These are phyloP conservation scores for Phlegmacium glaucopus DNA, from an alignment of 768 basidiomycete genomes.

Conservation along the genomic window DNA sequence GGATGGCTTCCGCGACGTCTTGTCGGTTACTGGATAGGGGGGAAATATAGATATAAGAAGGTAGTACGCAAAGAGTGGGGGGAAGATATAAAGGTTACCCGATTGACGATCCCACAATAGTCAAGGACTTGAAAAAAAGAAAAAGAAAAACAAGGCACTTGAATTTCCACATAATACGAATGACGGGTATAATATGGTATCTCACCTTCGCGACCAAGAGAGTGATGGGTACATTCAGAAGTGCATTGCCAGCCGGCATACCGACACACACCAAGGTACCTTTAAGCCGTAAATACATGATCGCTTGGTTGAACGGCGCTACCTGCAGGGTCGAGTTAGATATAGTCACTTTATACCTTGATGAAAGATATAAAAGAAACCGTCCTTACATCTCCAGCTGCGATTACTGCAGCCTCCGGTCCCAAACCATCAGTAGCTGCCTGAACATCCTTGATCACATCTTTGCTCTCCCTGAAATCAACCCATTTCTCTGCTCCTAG, in stretches of 20 bases:
- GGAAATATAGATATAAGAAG: no score
- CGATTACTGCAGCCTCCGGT: constrained; percentile 64
- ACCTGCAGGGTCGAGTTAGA: constrained; percentile 16
- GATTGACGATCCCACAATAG: constrained; percentile 38
- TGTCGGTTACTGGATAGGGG: constrained; percentile 62
- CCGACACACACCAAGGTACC: constrained; percentile 77
- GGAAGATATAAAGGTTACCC: constrained; percentile 21
- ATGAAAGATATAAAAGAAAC: constrained; percentile 8
- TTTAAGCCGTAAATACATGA: constrained; percentile 65
- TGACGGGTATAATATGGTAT: no score
- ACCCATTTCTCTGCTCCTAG: constrained; percentile 68
- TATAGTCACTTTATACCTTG: neutral
- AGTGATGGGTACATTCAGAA: constrained; percentile 50
- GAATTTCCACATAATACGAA: neutral
- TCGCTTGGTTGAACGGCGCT: constrained; percentile 46
- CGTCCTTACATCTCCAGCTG: constrained; percentile 43
- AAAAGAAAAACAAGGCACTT: neutral
- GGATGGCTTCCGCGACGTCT: constrained; percentile 75
- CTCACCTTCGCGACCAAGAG: constrained; percentile 32
- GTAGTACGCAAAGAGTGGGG: neutral
- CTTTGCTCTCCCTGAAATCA: constrained; percentile 65
- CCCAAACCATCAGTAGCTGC: constrained; percentile 63
- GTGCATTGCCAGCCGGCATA: constrained; percentile 44
- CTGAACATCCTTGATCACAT: constrained; percentile 59
- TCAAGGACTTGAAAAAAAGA: constrained; percentile 17